These are phyloP conservation scores for Neurospora cerealis DNA, from an alignment of 495 filamentous ascomycete species.

Conservation along the genomic window DNA sequence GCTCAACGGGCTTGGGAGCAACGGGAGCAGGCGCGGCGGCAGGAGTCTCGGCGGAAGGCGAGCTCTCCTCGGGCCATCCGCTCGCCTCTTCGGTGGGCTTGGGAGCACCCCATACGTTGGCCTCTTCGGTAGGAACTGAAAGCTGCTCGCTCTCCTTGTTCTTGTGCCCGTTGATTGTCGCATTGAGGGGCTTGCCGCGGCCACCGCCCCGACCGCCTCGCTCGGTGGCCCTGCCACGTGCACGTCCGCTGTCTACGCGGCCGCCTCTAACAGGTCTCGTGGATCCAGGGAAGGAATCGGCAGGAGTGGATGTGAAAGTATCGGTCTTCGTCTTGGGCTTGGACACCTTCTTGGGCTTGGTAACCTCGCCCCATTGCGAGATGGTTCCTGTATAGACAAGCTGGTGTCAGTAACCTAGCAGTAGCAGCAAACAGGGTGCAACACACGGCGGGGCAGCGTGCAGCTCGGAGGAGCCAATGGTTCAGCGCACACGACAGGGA, in stretches of 20 bases:
- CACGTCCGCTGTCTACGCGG: conserved; percentile 57
- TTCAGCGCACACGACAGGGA: background rate
- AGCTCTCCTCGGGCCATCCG: conserved; percentile 13
- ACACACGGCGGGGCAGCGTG: background rate
- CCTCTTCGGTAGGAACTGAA: conserved; percentile 40
- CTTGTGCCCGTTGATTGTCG: conserved; percentile 41
- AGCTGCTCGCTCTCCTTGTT: conserved; percentile 36
- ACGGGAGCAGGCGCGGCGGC: conserved; percentile 9
- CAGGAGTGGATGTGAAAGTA: conserved; percentile 40
- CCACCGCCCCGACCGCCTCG: conserved; percentile 60
- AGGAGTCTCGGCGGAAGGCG: conserved; percentile 6
- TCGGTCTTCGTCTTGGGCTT: conserved; percentile 74
- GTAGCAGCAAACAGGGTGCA: conserved; percentile 1
- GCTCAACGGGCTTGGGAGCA: conserved; percentile 21
- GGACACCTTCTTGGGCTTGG: conserved; percentile 80
- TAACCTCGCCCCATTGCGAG: conserved; percentile 91
- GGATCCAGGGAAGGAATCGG: conserved; percentile 33
- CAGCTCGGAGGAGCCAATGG: background rate
- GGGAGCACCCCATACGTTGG: conserved; percentile 27
- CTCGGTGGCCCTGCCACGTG: conserved; percentile 62
- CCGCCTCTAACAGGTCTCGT: conserved; percentile 45
- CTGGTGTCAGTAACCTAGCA: conserved; percentile 17
- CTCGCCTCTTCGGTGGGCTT: conserved; percentile 25
- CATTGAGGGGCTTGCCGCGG: conserved; percentile 39
- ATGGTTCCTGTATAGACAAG: conserved; percentile 54